Base-by-base conservation (phyloP, 306 rosid species). In the Neltuma alba region DNA sequence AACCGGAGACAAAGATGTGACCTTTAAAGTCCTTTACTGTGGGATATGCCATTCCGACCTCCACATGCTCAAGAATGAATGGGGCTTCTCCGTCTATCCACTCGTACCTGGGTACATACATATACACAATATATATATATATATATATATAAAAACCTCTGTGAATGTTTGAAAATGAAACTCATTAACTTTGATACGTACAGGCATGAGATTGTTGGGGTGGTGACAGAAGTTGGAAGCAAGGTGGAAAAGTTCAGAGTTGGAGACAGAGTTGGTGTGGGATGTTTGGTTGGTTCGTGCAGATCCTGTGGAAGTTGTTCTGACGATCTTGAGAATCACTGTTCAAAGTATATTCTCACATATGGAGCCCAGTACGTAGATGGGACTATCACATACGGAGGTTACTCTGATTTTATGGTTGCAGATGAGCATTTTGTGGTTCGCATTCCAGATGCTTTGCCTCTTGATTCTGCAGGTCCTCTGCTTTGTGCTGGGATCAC, bases 41-140 rank as follows among this genome's bases (percentile, higher is more conserved):
- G 93, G 93, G 13, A 75, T 89, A 79, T 89, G 93, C 11, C 89
- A 89, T 76, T 40, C 91, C 0, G 91, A 89, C 9, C 82, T 87
- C 9, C 91, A 89, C 80, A 83, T 74, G 87, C 0, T 83, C 36
- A 87, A 82, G 72, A 89, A 87, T 2, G 91, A 87, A 2, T 89
- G 89, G 89, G 87, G 79, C 27, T 0, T 0, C 8, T 28, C 89
- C 16, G 42, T 6, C 27, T 87, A 72, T 21, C 93, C 93, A 18
- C 6, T 85, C 0, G 85, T 89, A 16, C 93, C 93, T 0, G 93
- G 93, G 89, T 40, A 58, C 2, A 48, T 8, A 25, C 2, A 10
- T 41, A 11, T 11, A 10, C 10, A 2, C 13, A 21, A 25, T 20
- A 1, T n/a, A 2, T 2, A 6, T 34, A 2, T 8, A 15, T 15